Evolutionary conservation across 371 early-diverging fungal genomes (phyloP).

Genomic region (Mortierella sp.): DNA sequence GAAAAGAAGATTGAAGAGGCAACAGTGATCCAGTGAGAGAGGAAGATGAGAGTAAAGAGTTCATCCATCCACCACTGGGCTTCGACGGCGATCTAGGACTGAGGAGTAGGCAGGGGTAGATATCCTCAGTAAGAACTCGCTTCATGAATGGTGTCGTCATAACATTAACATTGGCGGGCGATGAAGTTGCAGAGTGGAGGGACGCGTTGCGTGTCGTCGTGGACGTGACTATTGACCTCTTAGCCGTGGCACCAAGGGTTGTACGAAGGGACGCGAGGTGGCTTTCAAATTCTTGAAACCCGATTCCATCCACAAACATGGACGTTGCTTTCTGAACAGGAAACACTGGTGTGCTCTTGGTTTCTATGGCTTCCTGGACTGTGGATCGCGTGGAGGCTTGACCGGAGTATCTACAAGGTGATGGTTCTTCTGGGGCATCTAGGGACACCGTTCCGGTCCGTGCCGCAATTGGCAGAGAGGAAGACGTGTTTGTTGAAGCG

Average conservation of each 20-base stretch:
- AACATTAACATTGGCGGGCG: constrained; percentile 59
- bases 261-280: constrained; percentile 25
- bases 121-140: constrained; percentile 84
- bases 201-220: not conserved
- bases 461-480: not conserved
- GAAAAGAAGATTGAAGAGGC: not conserved
- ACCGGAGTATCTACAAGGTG: not conserved
- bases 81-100: not conserved
- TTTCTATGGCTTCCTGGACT: too few species aligned
- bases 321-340: not conserved
- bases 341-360: not conserved
- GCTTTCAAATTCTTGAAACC: constrained; percentile 35
- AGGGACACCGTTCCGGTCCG: not conserved
- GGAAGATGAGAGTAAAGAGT: constrained; percentile 10
- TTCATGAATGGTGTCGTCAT: constrained; percentile 84
- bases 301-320: constrained; percentile 32
- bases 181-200: not conserved
- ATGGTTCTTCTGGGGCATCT: not conserved
- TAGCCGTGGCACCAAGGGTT: not conserved
- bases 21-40: not conserved
- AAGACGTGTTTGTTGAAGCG: not conserved
- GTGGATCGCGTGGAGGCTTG: too few species aligned
- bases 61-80: constrained; percentile 27
- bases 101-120: constrained; percentile 81
- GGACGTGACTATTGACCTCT: not conserved